Evolutionary conservation across 2,329 filamentous ascomycete species (phyloP), one percentile per base, ranked within the genome.

Genomic region (Colletotrichum higginsianum): DNA sequence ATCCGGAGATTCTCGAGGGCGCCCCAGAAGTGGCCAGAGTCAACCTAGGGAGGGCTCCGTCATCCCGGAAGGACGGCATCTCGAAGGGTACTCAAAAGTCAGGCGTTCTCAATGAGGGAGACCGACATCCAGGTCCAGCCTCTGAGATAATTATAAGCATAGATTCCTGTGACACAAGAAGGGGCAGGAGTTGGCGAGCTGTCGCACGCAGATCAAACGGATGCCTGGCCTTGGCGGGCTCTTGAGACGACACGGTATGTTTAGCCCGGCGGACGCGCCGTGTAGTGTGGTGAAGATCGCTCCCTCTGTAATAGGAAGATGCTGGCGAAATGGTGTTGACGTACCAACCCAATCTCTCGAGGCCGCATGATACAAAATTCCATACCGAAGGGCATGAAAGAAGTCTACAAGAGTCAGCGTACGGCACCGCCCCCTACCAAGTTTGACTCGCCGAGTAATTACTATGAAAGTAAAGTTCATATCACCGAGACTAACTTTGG

Each of bases 151-250:
- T 49, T 46, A 50, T 61, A 52, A 67, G 67, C 50, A 56, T 57
- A 61, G 42, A 56, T 44, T 57, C 16, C 56, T 61, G 63, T 44
- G 56, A 57, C 35, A 26, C 26, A 26, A 61, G 21, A 30, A 16
- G 61, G 26, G 47, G 61, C 61, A 63, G 61, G 67, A 70, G 47
- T 70, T 66, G 67, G 40, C 62, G 67, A 70, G 67, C 61, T 66
- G 62, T 55, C 40, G 62, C 52, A 21, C 21, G 67, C 38, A 49
- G 67, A 70, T 61, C 67, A 66, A 52, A 70, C 67, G 26, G 23
- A 18, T 46, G 16, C 18, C n/a, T 21, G 55, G 47, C 12, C 55
- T 66, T 55, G 62, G 55, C 62, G 47, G 15, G 12, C 26, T 26
- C 23, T 70, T 60, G 62, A 70, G 47, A 66, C 63, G 67, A 70